Evolutionary conservation across 2,329 filamentous ascomycete genomes (phyloP), one percentile per base, ranked within the genome.

Genomic region (Helicocarpus griseus): DNA sequence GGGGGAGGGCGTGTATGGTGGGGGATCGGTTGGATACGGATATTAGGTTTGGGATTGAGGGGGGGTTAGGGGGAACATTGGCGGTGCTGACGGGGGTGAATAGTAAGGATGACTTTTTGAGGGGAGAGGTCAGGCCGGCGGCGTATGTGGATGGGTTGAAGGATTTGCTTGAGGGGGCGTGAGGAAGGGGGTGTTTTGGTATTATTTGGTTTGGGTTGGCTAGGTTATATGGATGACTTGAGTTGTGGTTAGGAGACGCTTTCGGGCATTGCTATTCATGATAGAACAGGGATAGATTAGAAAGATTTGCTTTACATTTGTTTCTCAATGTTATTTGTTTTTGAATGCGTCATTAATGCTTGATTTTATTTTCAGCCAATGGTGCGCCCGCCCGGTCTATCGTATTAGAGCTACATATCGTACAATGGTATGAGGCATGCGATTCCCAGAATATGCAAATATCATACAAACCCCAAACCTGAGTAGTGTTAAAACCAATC

Each of bases 21-120:
- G 93, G 93, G 5, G 93, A 98, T 68, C 79, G 93, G 28, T 74
- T 95, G 57, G 87, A 97, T 67, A 98, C 93, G 0, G 93, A 98
- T 70, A 97, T 98, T 66, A 83, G 87, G 66, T 98, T 98, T 66
- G 93, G 93, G 3, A 79, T 96, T 56, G 85, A 97, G 65, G 91
- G 91, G 0, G 85, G 86, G 57, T 77, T 98, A 26, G 93, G 93
- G 17, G 93, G 93, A 0, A 97, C 93, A 0, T 71, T 98, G 59
- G 88, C 86, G 36, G 93, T 98, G 4, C 73, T 95, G 67, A 96
- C 90, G 0, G 93, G 93, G 14, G 91, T 98, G 14, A 84, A 80
- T 62, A 70, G 65, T n/a, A 86, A 86, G 70, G 89, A 91, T 70
- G 85, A 86, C 50, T 86, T 96, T 53, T 88, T 90, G 74, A 77